Conservation (phyloP, 768 basidiomycete species). For the Trametes meyenii region DNA sequence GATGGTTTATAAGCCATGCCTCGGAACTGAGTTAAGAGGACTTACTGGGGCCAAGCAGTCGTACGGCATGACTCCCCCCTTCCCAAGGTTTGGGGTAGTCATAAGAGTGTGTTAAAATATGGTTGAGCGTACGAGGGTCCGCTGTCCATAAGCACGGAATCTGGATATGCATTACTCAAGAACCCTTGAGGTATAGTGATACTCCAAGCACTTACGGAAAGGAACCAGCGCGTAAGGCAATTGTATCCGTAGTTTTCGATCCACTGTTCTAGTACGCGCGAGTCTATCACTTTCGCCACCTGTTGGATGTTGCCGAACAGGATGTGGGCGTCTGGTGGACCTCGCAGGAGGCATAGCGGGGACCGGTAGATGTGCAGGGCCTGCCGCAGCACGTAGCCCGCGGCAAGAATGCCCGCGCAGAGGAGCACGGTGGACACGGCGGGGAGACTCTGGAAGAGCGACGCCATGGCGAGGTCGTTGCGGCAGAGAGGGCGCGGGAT, state of each 20-base stretch:
- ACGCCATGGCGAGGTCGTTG: no score
- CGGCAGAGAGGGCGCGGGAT: no score
- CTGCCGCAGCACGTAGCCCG: no score
- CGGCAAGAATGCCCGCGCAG: no score
- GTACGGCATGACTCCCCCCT: conserved; percentile 40
- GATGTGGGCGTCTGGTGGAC: no score
- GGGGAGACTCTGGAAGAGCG: no score
- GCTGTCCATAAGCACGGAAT: conserved; percentile 24
- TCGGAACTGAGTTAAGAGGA: accelerated
- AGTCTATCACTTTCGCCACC: no score
- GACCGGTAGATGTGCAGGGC: no score
- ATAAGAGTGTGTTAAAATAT: conserved; percentile 60
- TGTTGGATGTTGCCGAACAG: no score
- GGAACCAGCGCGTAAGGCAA: conserved; percentile 1
- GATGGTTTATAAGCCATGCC: neutral
- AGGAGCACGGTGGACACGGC: no score
- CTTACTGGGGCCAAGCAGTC: conserved; percentile 45
- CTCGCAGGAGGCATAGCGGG: no score
- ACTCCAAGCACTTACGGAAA: neutral
- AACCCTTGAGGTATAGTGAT: neutral
- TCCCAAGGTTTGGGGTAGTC: conserved; percentile 60
- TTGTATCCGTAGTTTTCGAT: neutral
- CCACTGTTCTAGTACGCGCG: neutral
- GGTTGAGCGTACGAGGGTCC: conserved; percentile 65
- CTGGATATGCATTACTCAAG: neutral